Conservation (phyloP, 257 asterid genomes). For the Ocimum tenuiflorum region DNA sequence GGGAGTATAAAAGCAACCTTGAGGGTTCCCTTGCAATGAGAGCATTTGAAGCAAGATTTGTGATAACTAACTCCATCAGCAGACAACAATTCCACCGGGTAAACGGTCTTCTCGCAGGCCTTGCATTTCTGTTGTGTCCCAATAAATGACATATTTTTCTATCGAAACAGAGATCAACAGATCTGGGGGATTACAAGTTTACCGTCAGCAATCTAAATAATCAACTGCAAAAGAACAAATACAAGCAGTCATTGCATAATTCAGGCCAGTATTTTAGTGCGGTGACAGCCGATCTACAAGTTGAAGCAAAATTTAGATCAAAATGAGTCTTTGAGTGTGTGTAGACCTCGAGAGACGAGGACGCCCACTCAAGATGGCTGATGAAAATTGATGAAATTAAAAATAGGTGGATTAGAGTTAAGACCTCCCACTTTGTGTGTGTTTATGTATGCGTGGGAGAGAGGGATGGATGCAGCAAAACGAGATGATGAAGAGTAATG, state of each 20-base stretch:
- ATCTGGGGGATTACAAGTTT: slow-evolving; percentile 31
- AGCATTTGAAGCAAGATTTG: slow-evolving; percentile 84
- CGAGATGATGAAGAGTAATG: slow-evolving; percentile 25
- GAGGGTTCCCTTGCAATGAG: slow-evolving; percentile 92
- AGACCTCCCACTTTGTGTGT: slow-evolving; percentile 20
- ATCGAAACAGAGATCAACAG: slow-evolving; percentile 14
- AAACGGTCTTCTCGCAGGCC: slow-evolving; percentile 92
- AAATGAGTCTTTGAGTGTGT: slow-evolving; percentile 27
- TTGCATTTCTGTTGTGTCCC: slow-evolving; percentile 95
- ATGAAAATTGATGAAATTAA: slow-evolving; percentile 13
- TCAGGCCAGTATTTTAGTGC: background rate
- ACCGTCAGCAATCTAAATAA: too few species aligned
- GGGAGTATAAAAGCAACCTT: slow-evolving; percentile 47
- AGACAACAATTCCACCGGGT: slow-evolving; percentile 90
- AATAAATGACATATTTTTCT: slow-evolving; percentile 53
- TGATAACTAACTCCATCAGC: slow-evolving; percentile 87
- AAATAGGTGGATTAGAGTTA: slow-evolving; percentile 19
- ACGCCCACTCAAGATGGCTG: slow-evolving; percentile 5
- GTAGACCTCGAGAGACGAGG: slow-evolving; percentile 21
- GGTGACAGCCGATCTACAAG: slow-evolving; percentile 22
- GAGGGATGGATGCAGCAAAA: slow-evolving; percentile 24
- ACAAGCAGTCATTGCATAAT: background rate
- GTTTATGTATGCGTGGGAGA: background rate
- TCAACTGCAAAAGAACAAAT: background rate
- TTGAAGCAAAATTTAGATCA: background rate